Conservation (phyloP, 306 rosid species). For the Erythrophleum fordii region DNA sequence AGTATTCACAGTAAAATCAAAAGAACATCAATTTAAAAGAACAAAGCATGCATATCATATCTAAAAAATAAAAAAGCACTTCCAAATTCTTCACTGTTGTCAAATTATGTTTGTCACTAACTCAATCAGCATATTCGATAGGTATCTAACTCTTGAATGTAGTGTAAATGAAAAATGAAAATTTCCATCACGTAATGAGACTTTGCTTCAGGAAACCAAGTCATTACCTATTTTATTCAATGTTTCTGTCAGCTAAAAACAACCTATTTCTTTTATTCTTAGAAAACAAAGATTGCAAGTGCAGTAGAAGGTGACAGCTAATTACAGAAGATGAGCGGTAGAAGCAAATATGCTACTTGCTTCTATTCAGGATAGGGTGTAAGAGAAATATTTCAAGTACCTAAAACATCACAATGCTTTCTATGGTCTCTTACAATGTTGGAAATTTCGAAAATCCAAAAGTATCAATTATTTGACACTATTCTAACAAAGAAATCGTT, state of each 20-base stretch:
- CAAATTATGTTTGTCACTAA: not conserved
- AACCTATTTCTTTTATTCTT: not conserved
- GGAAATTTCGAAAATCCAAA: not conserved
- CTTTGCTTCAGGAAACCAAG: not conserved
- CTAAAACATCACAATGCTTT: conserved; percentile 9
- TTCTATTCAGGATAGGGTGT: conserved; percentile 1
- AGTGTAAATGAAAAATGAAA: not conserved
- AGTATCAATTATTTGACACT: not conserved
- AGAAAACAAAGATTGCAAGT: not conserved
- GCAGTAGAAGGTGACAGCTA: not conserved
- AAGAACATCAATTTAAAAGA: not conserved
- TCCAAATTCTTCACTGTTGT: not conserved
- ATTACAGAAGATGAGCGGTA: not conserved
- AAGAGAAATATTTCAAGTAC: conserved; percentile 3
- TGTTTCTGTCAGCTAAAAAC: not conserved
- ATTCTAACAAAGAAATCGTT: not conserved
- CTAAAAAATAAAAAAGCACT: not conserved
- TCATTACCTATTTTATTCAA: not conserved
- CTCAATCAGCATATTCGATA: not conserved
- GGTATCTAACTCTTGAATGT: not conserved
- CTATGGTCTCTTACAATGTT: not conserved
- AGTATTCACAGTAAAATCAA: not conserved
- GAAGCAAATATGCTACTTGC: not conserved
- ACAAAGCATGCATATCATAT: not conserved
- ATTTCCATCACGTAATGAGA: not conserved